Conservation (phyloP, 805 yeast species). For the Hanseniaspora osmophila region DNA sequence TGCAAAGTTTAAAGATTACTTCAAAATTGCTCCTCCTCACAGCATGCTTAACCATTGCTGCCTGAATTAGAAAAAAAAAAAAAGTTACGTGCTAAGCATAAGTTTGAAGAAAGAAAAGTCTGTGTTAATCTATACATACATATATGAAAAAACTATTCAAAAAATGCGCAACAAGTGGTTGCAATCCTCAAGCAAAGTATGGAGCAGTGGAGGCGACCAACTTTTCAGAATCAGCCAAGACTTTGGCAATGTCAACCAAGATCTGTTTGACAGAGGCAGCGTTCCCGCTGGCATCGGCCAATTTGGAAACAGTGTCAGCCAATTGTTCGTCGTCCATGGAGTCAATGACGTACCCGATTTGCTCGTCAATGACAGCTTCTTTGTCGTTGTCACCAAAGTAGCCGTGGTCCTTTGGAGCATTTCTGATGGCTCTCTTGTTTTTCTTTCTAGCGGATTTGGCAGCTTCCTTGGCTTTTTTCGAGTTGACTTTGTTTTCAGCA, state of each 20-base stretch:
- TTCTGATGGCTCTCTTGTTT: constrained; percentile 80
- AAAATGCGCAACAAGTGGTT: too few relatives aligned
- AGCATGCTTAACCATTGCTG: too few relatives aligned
- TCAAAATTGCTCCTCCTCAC: too few relatives aligned
- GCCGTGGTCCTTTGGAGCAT: constrained; percentile 64
- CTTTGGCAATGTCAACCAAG: constrained; percentile 41
- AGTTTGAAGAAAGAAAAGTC: too few relatives aligned
- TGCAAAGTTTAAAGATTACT: too few relatives aligned
- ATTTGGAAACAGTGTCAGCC: constrained; percentile 54
- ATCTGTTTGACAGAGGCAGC: constrained; percentile 44
- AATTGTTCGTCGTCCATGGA: constrained; percentile 67
- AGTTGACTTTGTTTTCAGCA: constrained; percentile 51
- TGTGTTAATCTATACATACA: neutral
- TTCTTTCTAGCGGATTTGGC: constrained; percentile 87
- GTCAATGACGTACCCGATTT: constrained; percentile 67
- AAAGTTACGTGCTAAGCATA: too few relatives aligned
- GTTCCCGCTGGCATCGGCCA: constrained; percentile 29
- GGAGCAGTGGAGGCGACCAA: constrained; percentile 38
- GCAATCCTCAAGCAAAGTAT: constrained; percentile 36
- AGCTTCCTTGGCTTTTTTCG: constrained; percentile 91
- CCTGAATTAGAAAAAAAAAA: too few relatives aligned
- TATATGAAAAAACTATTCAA: neutral
- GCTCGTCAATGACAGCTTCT: constrained; percentile 58
- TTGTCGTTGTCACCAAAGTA: constrained; percentile 72
- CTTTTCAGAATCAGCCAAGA: constrained; percentile 39